phyloP scores from a whole-genome alignment of 441 rosid species.

The Bruguiera hainesii region DNA sequence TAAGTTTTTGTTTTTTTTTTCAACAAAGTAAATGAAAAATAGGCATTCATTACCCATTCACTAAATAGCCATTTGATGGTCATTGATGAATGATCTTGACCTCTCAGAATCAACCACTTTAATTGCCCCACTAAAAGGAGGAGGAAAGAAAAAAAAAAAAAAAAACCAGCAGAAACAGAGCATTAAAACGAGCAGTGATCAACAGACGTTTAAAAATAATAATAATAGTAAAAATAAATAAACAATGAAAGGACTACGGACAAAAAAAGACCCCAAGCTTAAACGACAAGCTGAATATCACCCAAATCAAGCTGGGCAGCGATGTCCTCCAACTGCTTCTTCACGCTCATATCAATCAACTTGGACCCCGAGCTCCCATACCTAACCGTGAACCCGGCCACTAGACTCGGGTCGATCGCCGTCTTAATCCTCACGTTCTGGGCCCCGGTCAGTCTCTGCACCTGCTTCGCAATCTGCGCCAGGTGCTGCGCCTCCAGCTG shows the following conservation, averaged over 20 bases:
- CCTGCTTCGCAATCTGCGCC: conserved; percentile 87
- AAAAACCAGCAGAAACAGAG: too few relatives aligned
- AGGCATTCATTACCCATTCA: too few relatives aligned
- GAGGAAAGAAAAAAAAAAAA: too few relatives aligned
- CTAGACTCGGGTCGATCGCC: conserved; percentile 60
- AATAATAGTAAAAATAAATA: background rate
- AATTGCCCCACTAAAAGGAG: too few relatives aligned
- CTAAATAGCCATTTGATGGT: too few relatives aligned
- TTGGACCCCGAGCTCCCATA: conserved; percentile 76
- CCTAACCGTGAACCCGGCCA: conserved; percentile 85
- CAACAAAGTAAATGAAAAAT: too few relatives aligned
- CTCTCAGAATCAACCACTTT: too few relatives aligned
- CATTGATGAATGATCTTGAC: too few relatives aligned
- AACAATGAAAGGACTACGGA: background rate
- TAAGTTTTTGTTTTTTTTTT: too few relatives aligned
- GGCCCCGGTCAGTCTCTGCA: conserved; percentile 80
- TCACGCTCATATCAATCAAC: conserved; percentile 87
- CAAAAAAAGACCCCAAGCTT: background rate
- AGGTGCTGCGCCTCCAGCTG: conserved; percentile 65
- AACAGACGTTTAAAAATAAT: background rate
- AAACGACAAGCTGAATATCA: conserved; percentile 57
- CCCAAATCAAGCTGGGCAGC: conserved; percentile 72
- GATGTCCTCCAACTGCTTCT: conserved; percentile 87
- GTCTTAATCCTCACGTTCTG: conserved; percentile 86
- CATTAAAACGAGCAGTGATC: too few relatives aligned